Percentiles rank a stretch among this genome's conserved stretches.
Evolutionary conservation across 352 stramenopile genomes (phyloP).

Genomic region (Globisporangium cylindrosporum): DNA sequence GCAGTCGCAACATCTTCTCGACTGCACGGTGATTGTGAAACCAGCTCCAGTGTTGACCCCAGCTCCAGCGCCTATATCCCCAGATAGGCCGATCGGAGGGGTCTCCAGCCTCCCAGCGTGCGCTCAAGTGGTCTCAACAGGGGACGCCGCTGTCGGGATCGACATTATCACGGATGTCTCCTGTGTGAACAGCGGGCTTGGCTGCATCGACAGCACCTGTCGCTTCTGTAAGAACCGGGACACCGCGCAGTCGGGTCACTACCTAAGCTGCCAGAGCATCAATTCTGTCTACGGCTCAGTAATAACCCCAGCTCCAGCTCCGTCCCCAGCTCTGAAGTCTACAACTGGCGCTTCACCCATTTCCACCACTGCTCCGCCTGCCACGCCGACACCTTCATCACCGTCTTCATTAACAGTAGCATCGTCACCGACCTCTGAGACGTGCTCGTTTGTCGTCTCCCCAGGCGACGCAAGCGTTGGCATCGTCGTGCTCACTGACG

Average conservation of each 20-base stretch:
- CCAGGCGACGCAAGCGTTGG: slow-evolving; percentile 22
- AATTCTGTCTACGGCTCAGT: background rate
- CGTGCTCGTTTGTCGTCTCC: slow-evolving; percentile 6
- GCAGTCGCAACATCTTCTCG: slow-evolving; percentile 16
- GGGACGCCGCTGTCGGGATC: slow-evolving; percentile 15
- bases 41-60: background rate
- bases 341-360: background rate
- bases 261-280: slow-evolving; percentile 25
- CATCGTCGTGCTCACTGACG: slow-evolving; percentile 28
- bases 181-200: slow-evolving; percentile 10
- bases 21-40: slow-evolving; percentile 7
- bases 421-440: background rate
- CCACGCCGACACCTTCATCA: background rate
- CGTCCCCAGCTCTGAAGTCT: background rate
- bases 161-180: slow-evolving; percentile 14
- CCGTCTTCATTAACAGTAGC: background rate
- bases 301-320: background rate
- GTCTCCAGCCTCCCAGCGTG: background rate
- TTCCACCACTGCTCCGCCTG: background rate
- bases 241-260: slow-evolving; percentile 28
- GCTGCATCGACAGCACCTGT: slow-evolving; percentile 20
- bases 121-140: slow-evolving; percentile 3
- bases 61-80: background rate
- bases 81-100: background rate
- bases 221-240: slow-evolving; percentile 38